Base-by-base conservation (phyloP, 2,329 filamentous ascomycete genomes). In the Fusarium transvaalense region DNA sequence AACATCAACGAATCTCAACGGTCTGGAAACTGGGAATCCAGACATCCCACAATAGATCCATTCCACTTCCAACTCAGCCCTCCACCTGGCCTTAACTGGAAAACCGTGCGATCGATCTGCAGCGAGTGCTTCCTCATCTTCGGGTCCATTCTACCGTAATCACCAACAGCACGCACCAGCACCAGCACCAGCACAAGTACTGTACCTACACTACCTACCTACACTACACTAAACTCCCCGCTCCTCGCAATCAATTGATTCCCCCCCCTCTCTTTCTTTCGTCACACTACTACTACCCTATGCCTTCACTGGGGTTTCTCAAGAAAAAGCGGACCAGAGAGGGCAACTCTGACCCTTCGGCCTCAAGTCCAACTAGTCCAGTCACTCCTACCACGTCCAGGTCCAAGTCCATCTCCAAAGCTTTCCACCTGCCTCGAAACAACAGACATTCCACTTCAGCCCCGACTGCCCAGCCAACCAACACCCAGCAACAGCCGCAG, bases 281-380 rank as follows among this genome's bases (percentile, higher is more conserved):
- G 50, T 71, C 67, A 64, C 70, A 68, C 60, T 61, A 65, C 60
- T 64, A 64, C 72, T 55, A 46, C 62, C 79, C 76, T 77, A 98
- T 99, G 96, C 96, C 94, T 90, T 92, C 89, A 81, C 88, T 97
- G 85, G 93, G 93, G 82, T 94, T 97, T 79, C 89, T 98, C 79
- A 97, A 97, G 88, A 98, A 97, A 89, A 97, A 97, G 88, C 91
- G 94, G 88, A 97, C 94, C 83, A 97, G 94, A 89, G 94, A 97
- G 85, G 92, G 89, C 78, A 88, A 90, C 78, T 85, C 88, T 78
- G 89, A 92, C 79, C 86, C 86, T 74, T 88, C 89, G 76, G 85
- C 89, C 76, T 85, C 85, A 71, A 91, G 91, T 78, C 85, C 88
- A 72, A 86, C 85, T 71, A 90, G 88, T 76, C 86, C 88, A 64